phyloP scores from a whole-genome alignment of 1,139 yeast genomes.

The Pichia sp. region DNA sequence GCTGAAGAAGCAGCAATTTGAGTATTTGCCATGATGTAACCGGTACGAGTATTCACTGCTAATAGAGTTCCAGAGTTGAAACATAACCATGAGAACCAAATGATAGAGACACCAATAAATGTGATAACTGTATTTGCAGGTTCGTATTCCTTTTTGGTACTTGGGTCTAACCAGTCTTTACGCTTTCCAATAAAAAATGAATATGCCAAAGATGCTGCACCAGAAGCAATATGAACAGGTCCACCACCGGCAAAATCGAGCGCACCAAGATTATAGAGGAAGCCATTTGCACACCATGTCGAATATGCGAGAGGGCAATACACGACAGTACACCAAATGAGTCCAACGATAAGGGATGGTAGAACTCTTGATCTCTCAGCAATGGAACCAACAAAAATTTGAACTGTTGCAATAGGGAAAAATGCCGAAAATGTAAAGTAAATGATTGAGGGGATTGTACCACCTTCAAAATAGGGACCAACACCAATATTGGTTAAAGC shows the following conservation, averaged over 20 bases:
- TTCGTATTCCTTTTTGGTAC: conserved; percentile 25
- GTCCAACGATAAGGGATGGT: conserved; percentile 36
- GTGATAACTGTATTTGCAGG: conserved; percentile 38
- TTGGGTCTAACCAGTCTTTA: conserved; percentile 31
- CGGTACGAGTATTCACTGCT: conserved; percentile 38
- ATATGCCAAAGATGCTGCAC: conserved; percentile 36
- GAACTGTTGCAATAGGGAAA: conserved; percentile 42
- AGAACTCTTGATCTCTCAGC: conserved; percentile 37
- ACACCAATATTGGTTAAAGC: conserved; percentile 35
- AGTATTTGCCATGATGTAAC: conserved; percentile 42
- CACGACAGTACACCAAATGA: conserved; percentile 36
- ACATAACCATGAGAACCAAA: conserved; percentile 48
- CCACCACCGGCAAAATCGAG: conserved; percentile 47
- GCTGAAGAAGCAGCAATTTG: conserved; percentile 42
- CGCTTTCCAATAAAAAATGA: conserved; percentile 36
- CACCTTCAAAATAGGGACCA: conserved; percentile 32
- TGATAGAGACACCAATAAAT: conserved; percentile 40
- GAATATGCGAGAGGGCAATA: conserved; percentile 41
- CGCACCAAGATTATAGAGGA: conserved; percentile 36
- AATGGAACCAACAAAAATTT: conserved; percentile 39
- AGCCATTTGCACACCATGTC: conserved; percentile 40
- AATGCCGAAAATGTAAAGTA: conserved; percentile 37
- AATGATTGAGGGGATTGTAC: conserved; percentile 35
- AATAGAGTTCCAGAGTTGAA: conserved; percentile 45
- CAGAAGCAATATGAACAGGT: conserved; percentile 42